Evolutionary conservation across 2,329 filamentous ascomycete species (phyloP).

Genomic region (Fusarium temperatum): DNA sequence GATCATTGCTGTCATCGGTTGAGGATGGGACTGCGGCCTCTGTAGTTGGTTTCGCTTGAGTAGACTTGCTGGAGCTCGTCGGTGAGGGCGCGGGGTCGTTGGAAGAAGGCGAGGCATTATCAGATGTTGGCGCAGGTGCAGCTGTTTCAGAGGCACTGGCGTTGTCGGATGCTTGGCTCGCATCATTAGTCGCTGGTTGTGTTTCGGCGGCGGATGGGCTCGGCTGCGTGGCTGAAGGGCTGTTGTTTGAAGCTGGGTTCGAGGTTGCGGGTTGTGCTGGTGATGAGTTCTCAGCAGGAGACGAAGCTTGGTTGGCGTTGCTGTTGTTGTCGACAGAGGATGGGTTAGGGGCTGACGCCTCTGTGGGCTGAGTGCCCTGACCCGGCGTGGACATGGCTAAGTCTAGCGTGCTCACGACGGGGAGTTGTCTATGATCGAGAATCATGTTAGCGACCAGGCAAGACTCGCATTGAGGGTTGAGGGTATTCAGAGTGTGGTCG

Average conservation of each 20-base stretch:
- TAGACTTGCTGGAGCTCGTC: neutral
- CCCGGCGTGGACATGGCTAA: conserved; percentile 48
- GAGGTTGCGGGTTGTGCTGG: conserved; percentile 13
- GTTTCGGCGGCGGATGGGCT: conserved; percentile 4
- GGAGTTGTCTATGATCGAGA: conserved; percentile 43
- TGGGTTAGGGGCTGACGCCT: conserved; percentile 28
- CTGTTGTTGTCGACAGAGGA: conserved; percentile 18
- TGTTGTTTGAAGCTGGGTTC: conserved; percentile 7
- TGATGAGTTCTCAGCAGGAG: conserved; percentile 6
- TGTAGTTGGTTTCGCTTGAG: conserved; percentile 21
- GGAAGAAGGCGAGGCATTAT: conserved; percentile 17
- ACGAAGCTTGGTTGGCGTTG: conserved; percentile 16
- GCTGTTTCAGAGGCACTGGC: conserved; percentile 8
- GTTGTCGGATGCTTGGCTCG: conserved; percentile 12
- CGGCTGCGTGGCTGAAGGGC: conserved; percentile 9
- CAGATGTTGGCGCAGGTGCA: conserved; percentile 13
- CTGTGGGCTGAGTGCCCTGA: conserved; percentile 32
- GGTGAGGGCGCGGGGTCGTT: conserved; percentile 1
- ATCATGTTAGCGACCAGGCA: conserved; percentile 48
- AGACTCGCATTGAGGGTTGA: conserved; percentile 5
- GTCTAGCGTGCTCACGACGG: conserved; percentile 31
- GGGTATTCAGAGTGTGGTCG: neutral
- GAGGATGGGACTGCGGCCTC: conserved; percentile 14
- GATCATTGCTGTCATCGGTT: conserved; percentile 17
- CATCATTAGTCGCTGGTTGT: conserved; percentile 1